Conservation (phyloP, 2,329 filamentous ascomycete species). For the Sodiomyces alkalinus region DNA sequence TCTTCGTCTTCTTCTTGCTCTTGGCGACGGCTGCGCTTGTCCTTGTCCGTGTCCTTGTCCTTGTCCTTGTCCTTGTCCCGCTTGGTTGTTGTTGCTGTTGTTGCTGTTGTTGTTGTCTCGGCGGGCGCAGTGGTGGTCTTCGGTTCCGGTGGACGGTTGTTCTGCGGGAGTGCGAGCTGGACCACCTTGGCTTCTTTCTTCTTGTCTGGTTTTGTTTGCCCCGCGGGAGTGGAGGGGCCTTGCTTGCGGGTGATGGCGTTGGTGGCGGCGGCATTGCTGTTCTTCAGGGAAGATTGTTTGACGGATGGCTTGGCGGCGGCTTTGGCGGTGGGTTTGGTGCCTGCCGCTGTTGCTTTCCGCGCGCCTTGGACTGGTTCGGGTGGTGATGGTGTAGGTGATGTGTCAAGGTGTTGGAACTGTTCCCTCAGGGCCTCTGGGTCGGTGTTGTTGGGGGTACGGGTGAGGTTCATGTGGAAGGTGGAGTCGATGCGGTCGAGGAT, state of each 20-base stretch:
- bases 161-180: constrained; percentile 19
- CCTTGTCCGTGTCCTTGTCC: constrained; percentile 2
- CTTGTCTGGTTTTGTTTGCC: no score
- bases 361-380: constrained; percentile 10
- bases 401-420: constrained; percentile 50
- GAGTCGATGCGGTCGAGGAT: constrained; percentile 69
- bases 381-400: constrained; percentile 9
- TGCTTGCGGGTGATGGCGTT: constrained; percentile 13
- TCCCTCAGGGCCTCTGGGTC: constrained; percentile 48
- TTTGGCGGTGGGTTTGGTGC: constrained; percentile 10
- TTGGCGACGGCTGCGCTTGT: neutral
- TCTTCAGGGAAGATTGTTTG: constrained; percentile 7
- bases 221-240: no score
- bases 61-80: constrained; percentile 9
- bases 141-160: constrained; percentile 7
- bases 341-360: constrained; percentile 10
- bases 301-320: constrained; percentile 7
- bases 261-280: constrained; percentile 10
- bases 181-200: constrained; percentile 21
- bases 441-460: constrained; percentile 48
- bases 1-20: constrained; percentile 30
- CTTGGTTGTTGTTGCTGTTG: no score
- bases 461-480: constrained; percentile 79
- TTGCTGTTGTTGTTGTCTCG: no score
- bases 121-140: constrained; percentile 3